Evolutionary conservation across 495 filamentous ascomycete species (phyloP).

Genomic region (Astrothelium macrocarpum): DNA sequence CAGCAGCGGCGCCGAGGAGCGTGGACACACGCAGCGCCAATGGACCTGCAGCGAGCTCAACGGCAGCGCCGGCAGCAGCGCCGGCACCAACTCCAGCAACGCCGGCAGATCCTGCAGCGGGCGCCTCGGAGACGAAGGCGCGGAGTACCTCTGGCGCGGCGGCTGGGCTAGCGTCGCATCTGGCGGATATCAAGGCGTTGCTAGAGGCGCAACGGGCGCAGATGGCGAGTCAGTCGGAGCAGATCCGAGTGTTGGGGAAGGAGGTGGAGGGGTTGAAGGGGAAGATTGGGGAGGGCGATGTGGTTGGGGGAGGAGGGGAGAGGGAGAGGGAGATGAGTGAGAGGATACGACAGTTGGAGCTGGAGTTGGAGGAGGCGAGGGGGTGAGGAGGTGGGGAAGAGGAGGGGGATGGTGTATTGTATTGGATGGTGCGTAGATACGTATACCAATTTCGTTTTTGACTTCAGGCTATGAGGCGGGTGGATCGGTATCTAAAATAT

Average conservation of each 20-base stretch:
- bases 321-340: conserved; percentile 2
- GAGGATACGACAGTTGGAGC: background rate
- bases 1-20: background rate
- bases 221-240: conserved; percentile 50
- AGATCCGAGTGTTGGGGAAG: conserved; percentile 52
- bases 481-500: background rate
- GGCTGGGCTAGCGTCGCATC: conserved; percentile 28
- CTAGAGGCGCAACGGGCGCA: conserved; percentile 53
- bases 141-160: conserved; percentile 25
- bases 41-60: conserved; percentile 16
- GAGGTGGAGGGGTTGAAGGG: conserved; percentile 67
- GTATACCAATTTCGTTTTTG: background rate
- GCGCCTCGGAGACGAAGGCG: conserved; percentile 19
- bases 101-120: conserved; percentile 13
- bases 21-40: conserved; percentile 18
- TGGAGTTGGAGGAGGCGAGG: background rate
- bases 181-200: conserved; percentile 55
- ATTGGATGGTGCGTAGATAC: background rate
- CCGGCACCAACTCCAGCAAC: conserved; percentile 13
- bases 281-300: conserved; percentile 38
- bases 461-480: background rate
- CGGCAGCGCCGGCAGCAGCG: conserved; percentile 13
- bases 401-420: background rate
- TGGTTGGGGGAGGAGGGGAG: background rate
- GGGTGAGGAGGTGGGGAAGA: background rate